A percentile compares a stretch with the other conserved stretches of the same genome.
Conservation (phyloP, 441 rosid genomes). For the Caryocar brasiliense region DNA sequence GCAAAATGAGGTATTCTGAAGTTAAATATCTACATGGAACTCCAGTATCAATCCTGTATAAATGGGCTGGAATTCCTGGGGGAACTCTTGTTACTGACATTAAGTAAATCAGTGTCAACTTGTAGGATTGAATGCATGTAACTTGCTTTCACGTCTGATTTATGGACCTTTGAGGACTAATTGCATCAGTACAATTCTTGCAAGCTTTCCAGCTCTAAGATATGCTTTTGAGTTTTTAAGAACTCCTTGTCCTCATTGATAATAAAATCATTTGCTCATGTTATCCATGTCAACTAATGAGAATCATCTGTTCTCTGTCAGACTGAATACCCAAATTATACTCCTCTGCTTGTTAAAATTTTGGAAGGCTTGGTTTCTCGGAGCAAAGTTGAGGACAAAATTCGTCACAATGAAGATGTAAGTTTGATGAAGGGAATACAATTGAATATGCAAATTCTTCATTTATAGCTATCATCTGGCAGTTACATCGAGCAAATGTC, state of each 20-base stretch:
- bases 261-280: too few species aligned
- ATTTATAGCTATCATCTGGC: background rate
- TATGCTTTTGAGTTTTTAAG: background rate
- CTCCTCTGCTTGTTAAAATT: conserved; percentile 77
- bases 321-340: conserved; percentile 72
- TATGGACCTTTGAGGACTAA: too few species aligned
- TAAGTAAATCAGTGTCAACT: too few species aligned
- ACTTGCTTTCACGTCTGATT: too few species aligned
- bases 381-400: conserved; percentile 52
- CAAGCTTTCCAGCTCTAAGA: background rate
- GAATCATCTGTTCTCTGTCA: conserved; percentile 28
- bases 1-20: too few species aligned
- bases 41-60: too few species aligned
- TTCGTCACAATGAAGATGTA: conserved; percentile 56
- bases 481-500: too few species aligned
- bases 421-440: conserved; percentile 8
- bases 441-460: background rate
- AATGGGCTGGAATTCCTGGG: too few species aligned
- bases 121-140: too few species aligned
- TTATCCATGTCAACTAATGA: conserved; percentile 10
- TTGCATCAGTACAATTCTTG: background rate
- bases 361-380: conserved; percentile 69
- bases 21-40: too few species aligned
- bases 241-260: background rate
- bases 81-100: too few species aligned